Percentiles rank a stretch among this genome's conserved stretches.
These are phyloP conservation scores for Fomitopsis pinicola DNA, from an alignment of 1,284 basidiomycete species.

Conservation along the genomic window DNA sequence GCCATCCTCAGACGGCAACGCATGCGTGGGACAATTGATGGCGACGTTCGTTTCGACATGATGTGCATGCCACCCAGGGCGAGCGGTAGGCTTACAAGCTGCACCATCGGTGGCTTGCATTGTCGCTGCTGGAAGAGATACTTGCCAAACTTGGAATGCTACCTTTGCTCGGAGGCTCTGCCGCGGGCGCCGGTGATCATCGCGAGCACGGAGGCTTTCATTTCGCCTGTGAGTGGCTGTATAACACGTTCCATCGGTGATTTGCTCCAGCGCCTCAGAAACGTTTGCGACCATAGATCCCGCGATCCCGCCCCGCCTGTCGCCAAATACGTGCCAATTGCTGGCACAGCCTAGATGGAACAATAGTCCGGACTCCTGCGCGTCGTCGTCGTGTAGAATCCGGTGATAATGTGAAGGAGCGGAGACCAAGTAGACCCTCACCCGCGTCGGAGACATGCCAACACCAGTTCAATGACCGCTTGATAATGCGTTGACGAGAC, in stretches of 20 bases:
- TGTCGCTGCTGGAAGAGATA: neutral
- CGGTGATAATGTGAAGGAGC: too few relatives aligned
- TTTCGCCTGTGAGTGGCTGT: neutral
- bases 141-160: neutral
- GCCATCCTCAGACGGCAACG: neutral
- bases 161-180: neutral
- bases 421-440: too few relatives aligned
- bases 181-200: neutral
- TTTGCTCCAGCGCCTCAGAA: neutral
- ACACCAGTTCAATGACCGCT: too few relatives aligned
- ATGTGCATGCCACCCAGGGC: neutral
- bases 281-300: too few relatives aligned
- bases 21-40: neutral
- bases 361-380: too few relatives aligned
- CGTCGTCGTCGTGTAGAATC: too few relatives aligned
- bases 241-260: neutral
- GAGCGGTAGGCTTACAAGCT: neutral
- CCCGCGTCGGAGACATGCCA: too few relatives aligned
- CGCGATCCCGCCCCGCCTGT: too few relatives aligned
- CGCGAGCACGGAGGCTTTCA: neutral
- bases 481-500: too few relatives aligned
- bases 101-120: neutral
- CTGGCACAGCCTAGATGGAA: too few relatives aligned
- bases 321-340: too few relatives aligned
- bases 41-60: neutral